Evolutionary conservation across 2,329 filamentous ascomycete genomes (phyloP).

Genomic region (Elsinoe fawcettii): DNA sequence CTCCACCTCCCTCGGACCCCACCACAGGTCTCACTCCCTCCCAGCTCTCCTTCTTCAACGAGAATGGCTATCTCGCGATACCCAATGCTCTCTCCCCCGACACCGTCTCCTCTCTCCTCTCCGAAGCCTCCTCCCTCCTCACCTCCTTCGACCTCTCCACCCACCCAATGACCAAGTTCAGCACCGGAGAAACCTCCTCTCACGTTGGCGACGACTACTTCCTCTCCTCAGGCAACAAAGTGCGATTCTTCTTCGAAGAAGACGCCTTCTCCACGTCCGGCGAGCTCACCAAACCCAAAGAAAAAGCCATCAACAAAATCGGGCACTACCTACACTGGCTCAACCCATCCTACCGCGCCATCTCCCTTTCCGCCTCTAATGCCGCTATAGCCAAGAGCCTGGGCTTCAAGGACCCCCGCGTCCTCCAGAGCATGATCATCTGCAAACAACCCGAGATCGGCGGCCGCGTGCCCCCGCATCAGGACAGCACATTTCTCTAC

Average conservation of each 20-base stretch:
- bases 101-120: slow-evolving; percentile 61
- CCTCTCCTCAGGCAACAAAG: slow-evolving; percentile 77
- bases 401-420: slow-evolving; percentile 66
- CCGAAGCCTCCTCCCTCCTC: slow-evolving; percentile 68
- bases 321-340: slow-evolving; percentile 44
- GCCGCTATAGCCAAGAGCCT: slow-evolving; percentile 60
- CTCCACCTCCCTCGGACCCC: slow-evolving; percentile 21
- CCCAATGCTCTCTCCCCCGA: slow-evolving; percentile 62
- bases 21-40: slow-evolving; percentile 56
- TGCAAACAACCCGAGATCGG: slow-evolving; percentile 98
- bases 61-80: slow-evolving; percentile 85
- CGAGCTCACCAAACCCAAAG: slow-evolving; percentile 66
- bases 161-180: slow-evolving; percentile 91
- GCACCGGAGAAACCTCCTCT: slow-evolving; percentile 63
- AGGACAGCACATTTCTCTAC: slow-evolving; percentile 88
- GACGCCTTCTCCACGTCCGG: slow-evolving; percentile 68
- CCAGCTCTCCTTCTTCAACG: slow-evolving; percentile 65
- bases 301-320: slow-evolving; percentile 69
- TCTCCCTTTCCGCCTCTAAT: slow-evolving; percentile 49
- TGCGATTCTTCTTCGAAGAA: slow-evolving; percentile 96
- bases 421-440: slow-evolving; percentile 93
- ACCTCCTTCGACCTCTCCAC: slow-evolving; percentile 66
- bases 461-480: slow-evolving; percentile 80
- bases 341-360: slow-evolving; percentile 40
- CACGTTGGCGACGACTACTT: slow-evolving; percentile 97